A percentile compares a stretch with the other conserved stretches of the same genome.
These are phyloP conservation scores for Cladorrhinum sp. DNA, from an alignment of 2,329 filamentous ascomycete genomes.

Conservation along the genomic window DNA sequence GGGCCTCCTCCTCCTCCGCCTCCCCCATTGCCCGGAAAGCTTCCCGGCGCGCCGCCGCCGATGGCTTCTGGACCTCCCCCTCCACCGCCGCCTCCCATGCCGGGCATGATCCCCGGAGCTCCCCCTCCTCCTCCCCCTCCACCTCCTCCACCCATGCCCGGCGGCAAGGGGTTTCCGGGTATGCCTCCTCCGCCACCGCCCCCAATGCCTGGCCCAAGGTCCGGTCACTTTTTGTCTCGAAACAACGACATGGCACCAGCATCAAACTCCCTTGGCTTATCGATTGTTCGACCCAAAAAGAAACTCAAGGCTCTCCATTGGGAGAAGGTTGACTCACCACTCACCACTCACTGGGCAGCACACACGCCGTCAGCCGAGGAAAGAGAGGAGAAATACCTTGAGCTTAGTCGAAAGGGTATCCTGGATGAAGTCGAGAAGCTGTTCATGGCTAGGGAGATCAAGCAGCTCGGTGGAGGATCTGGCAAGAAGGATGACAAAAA, in stretches of 20 bases:
- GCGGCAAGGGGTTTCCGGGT: conserved; percentile 28
- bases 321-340: conserved; percentile 94
- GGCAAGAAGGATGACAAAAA: conserved; percentile 93
- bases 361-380: conserved; percentile 83
- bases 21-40: conserved; percentile 46
- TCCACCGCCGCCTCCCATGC: conserved; percentile 47
- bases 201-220: conserved; percentile 64
- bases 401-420: conserved; percentile 90
- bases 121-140: conserved; percentile 35
- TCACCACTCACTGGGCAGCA: conserved; percentile 88
- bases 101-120: conserved; percentile 41
- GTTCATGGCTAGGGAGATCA: conserved; percentile 96
- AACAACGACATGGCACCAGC: conserved; percentile 51
- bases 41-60: conserved; percentile 37
- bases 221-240: conserved; percentile 73
- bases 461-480: conserved; percentile 68
- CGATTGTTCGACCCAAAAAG: conserved; percentile 90
- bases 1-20: conserved; percentile 39
- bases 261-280: conserved; percentile 62
- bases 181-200: conserved; percentile 49
- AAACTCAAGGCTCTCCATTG: conserved; percentile 99
- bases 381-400: conserved; percentile 92
- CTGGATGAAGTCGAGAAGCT: conserved; percentile 96
- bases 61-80: conserved; percentile 27
- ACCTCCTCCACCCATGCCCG: conserved; percentile 39